Conservation (phyloP, 768 basidiomycete species). For the Kwoniella dendrophila region DNA sequence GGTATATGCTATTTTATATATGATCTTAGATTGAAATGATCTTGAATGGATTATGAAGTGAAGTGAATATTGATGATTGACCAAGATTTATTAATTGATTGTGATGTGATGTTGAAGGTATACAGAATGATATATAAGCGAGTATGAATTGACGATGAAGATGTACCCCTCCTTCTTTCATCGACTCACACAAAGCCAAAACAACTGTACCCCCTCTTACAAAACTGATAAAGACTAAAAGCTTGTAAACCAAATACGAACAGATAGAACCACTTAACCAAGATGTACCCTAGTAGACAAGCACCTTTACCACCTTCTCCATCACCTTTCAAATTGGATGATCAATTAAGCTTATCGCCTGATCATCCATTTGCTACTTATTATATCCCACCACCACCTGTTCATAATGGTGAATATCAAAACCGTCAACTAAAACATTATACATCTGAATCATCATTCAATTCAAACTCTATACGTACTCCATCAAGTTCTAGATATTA, state of each 20-base stretch:
- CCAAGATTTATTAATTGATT: no score
- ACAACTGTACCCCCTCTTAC: neutral
- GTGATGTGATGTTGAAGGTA: slow-evolving; percentile 12
- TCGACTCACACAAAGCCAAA: neutral
- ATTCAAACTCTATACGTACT: slow-evolving; percentile 2
- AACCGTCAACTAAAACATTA: neutral
- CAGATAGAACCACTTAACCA: neutral
- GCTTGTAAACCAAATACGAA: no score
- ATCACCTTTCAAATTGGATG: neutral
- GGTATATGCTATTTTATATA: neutral
- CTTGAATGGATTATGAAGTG: neutral
- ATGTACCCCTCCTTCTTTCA: neutral
- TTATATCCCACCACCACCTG: slow-evolving; percentile 7
- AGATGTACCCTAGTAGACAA: slow-evolving; percentile 20
- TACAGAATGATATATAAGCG: slow-evolving; percentile 3
- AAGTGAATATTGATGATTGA: no score
- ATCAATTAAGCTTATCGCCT: neutral
- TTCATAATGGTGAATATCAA: neutral
- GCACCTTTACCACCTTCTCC: slow-evolving; percentile 16
- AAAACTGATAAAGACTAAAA: no score
- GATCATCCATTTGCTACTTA: slow-evolving; percentile 31
- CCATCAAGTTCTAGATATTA: neutral
- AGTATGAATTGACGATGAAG: neutral
- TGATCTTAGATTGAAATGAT: no score
- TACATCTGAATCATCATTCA: neutral